Evolutionary conservation across 441 rosid genomes (phyloP), one percentile per base, ranked within the genome.

Genomic region (Cnidoscolus chayamansa): DNA sequence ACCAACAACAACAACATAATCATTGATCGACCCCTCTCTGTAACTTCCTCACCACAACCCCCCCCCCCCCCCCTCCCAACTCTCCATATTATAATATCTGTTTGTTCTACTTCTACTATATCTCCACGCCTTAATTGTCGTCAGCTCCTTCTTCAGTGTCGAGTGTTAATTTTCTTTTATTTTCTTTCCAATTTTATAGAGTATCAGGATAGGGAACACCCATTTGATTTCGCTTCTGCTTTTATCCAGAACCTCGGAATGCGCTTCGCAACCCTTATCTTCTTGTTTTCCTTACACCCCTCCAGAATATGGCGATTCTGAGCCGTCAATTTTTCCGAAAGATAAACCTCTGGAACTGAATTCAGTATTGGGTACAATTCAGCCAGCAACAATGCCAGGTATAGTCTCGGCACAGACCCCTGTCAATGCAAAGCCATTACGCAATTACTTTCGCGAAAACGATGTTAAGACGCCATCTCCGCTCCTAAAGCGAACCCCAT

Each of bases 391-490:
- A 69, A 83, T 85, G 90, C 84, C 79, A 60, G 81, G 69, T 63
- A 49, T 76, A 7, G 45, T 78, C 55, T 81, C 86, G 5, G 81
- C 65, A 16, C 79, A 76, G 78, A 67, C 81, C 64, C 79, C 80
- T 58, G 48, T 84, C 37, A 60, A 45, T 6, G 65, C 73, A 25
- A 69, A 79, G 62, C 82, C 82, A 6, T 30, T 72, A n/a, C 51
- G 65, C 40, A 7, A 55, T 56, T 58, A 70, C 31, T 5, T 68
- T 1, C 64, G 63, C 19, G 45, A 68, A 50, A 63, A 64, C 59
- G 63, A 35, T 65, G 25, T 15, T 32, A 74, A 63, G 70, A 69
- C 83, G 31, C 79, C 79, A 60, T 76, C 81, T 49, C 79, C 83
- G 1, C 49, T 63, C 35, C 49, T 8, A 15, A 74, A 72, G 47